Percentiles rank a stretch among this genome's conserved stretches.
Conservation (phyloP, 306 rosid genomes). For the Cotoneaster glaucophyllus region DNA sequence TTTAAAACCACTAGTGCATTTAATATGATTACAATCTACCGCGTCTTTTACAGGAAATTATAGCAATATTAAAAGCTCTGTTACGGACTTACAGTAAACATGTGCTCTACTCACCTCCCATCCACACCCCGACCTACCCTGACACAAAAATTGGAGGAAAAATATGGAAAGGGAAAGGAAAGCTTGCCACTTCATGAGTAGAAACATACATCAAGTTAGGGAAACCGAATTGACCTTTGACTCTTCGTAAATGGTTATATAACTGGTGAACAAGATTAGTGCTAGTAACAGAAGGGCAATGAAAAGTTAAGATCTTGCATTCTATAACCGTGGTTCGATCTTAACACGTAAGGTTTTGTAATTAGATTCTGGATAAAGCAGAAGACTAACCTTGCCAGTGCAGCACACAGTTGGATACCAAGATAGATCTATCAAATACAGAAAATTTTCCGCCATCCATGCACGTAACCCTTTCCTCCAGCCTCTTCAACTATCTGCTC, state of each 20-base stretch:
- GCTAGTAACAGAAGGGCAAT: neutral
- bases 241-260: neutral
- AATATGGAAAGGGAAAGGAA: neutral
- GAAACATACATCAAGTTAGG: neutral
- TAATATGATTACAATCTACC: neutral
- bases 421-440: slow-evolving; percentile 88
- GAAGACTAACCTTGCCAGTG: slow-evolving; percentile 62
- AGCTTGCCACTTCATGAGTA: neutral
- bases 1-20: neutral
- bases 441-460: slow-evolving; percentile 92
- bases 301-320: neutral
- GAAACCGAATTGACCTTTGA: neutral
- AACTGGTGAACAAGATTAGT: neutral
- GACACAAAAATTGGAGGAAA: neutral
- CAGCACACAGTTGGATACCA: slow-evolving; percentile 70
- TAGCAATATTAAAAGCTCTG: neutral
- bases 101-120: neutral
- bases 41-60: neutral
- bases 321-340: neutral
- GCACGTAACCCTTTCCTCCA: slow-evolving; percentile 71
- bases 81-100: neutral
- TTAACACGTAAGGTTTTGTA: neutral
- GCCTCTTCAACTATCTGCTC: slow-evolving; percentile 90
- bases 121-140: neutral
- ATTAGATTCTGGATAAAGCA: neutral